Conservation (phyloP, 1,139 yeast genomes). For the Geotrichum reessii region DNA sequence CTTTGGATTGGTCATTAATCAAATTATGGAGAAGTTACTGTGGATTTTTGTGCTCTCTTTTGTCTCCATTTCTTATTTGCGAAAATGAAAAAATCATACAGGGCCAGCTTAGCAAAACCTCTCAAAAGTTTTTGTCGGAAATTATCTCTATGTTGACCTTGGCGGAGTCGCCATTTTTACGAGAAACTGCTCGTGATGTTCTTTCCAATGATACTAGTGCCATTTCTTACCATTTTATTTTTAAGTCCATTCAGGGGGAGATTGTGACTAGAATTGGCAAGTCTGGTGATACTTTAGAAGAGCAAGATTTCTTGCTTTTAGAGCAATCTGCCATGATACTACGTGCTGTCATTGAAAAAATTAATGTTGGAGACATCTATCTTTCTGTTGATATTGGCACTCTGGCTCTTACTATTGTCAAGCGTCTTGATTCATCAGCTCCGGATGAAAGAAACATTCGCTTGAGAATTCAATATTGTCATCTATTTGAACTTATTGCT, state of each 20-base stretch:
- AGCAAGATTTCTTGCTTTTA: conserved; percentile 34
- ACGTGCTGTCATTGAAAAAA: conserved; percentile 40
- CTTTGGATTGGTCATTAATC: conserved; percentile 18
- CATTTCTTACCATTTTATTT: conserved; percentile 39
- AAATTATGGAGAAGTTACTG: conserved; percentile 35
- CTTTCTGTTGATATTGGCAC: conserved; percentile 41
- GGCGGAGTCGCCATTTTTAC: conserved; percentile 26
- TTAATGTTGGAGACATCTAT: conserved; percentile 38
- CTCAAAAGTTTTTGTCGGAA: conserved; percentile 24
- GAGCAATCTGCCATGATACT: conserved; percentile 42
- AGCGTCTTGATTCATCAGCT: conserved; percentile 37
- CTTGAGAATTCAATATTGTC: conserved; percentile 55
- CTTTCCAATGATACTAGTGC: conserved; percentile 45
- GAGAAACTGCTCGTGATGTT: conserved; percentile 48
- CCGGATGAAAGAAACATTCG: conserved; percentile 42
- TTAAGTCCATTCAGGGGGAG: conserved; percentile 31
- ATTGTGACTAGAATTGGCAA: conserved; percentile 7
- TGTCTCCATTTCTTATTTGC: conserved; percentile 28
- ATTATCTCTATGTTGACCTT: conserved; percentile 25
- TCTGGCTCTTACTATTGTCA: conserved; percentile 37
- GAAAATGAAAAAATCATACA: conserved; percentile 22
- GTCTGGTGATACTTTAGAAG: conserved; percentile 8
- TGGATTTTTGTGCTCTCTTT: conserved; percentile 45
- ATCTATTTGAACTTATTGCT: conserved; percentile 49
- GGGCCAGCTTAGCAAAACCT: conserved; percentile 19